phyloP scores from a whole-genome alignment of 345 rosid species.

The Mallotus nudiflorus region DNA sequence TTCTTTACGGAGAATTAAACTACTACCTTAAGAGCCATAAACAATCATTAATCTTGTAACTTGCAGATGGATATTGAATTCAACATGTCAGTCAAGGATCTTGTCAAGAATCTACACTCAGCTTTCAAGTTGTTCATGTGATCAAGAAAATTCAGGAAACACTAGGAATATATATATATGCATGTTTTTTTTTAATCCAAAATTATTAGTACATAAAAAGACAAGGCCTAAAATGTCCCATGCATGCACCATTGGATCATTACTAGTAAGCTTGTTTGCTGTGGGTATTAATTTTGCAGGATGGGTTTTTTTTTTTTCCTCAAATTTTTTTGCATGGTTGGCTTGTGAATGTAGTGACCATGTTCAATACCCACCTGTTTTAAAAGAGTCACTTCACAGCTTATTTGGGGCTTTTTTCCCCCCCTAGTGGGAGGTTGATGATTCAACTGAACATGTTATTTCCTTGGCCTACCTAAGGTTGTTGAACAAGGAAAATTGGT shows the following conservation, averaged over 20 bases:
- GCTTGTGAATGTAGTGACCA: constrained; percentile 20
- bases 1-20: too few species aligned
- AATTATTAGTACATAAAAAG: not conserved
- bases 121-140: constrained; percentile 43
- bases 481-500: constrained; percentile 15
- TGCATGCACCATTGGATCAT: constrained; percentile 34
- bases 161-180: not conserved
- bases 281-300: constrained; percentile 46
- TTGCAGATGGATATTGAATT: constrained; percentile 75
- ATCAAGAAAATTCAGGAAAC: not conserved
- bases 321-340: constrained; percentile 36
- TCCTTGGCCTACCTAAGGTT: constrained; percentile 13
- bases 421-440: constrained; percentile 25
- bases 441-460: constrained; percentile 15
- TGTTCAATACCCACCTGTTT: constrained; percentile 43
- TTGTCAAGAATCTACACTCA: constrained; percentile 59
- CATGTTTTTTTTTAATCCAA: not conserved
- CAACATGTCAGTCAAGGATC: constrained; percentile 60
- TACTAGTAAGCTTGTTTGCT: constrained; percentile 35
- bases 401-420: constrained; percentile 17
- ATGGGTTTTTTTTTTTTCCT: constrained; percentile 20
- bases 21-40: too few species aligned
- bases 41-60: not conserved
- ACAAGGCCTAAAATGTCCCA: constrained; percentile 28
- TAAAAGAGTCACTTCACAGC: constrained; percentile 36